These are phyloP conservation scores for Davidsoniella neocaledoniae DNA, from an alignment of 2,329 filamentous ascomycete species.

Conservation along the genomic window DNA sequence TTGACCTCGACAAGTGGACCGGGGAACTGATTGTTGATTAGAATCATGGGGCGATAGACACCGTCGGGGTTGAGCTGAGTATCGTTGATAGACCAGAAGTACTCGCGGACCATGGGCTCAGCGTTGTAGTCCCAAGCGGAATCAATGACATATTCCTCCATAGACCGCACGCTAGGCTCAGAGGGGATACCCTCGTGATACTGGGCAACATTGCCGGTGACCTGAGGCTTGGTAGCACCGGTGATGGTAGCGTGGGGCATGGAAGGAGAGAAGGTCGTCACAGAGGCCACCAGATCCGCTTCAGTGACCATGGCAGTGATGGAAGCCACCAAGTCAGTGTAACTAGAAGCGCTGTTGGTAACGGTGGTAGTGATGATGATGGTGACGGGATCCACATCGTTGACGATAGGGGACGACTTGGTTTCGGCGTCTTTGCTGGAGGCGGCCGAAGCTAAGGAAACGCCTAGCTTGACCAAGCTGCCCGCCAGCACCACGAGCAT, in stretches of 20 bases:
- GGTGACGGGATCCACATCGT: background rate
- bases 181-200: constrained; percentile 14
- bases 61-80: constrained; percentile 44
- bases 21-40: constrained; percentile 61
- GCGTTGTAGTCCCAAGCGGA: constrained; percentile 37
- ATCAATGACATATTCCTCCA: constrained; percentile 39
- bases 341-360: background rate
- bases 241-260: too few relatives aligned
- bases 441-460: background rate
- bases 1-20: constrained; percentile 57
- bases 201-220: too few relatives aligned
- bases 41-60: constrained; percentile 39
- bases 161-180: constrained; percentile 17
- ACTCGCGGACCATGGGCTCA: constrained; percentile 33
- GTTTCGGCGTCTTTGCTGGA: background rate
- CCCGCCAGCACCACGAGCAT: background rate
- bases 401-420: too few relatives aligned
- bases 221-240: too few relatives aligned
- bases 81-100: constrained; percentile 41
- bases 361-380: background rate
- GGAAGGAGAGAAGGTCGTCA: background rate
- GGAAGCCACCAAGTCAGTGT: background rate
- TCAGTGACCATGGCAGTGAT: background rate
- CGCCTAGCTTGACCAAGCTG: background rate
- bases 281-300: background rate